These are phyloP conservation scores for Fibroporia radiculosa DNA, from an alignment of 768 basidiomycete species.

Conservation along the genomic window DNA sequence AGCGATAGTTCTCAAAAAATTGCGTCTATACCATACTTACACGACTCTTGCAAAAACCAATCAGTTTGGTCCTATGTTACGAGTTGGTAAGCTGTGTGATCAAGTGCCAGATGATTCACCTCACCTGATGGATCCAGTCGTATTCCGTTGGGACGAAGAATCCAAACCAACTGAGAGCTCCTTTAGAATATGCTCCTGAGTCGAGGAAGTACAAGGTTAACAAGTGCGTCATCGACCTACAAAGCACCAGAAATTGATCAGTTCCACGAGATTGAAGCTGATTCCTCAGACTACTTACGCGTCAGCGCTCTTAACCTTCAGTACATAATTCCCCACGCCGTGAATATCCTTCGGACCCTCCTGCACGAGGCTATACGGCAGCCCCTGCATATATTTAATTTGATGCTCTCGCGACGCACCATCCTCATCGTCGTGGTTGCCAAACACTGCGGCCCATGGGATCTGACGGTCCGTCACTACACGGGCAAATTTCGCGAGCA, in stretches of 20 bases:
- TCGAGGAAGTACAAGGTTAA: constrained; percentile 89
- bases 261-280: background rate
- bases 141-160: constrained; percentile 67
- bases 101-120: constrained; percentile 8
- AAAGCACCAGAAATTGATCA: background rate
- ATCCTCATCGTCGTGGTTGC: constrained; percentile 87
- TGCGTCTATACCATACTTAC: constrained; percentile 23
- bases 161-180: constrained; percentile 52
- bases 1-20: background rate
- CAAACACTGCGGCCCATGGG: constrained; percentile 90
- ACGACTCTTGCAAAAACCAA: constrained; percentile 84
- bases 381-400: constrained; percentile 57
- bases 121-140: constrained; percentile 74
- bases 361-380: constrained; percentile 83
- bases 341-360: constrained; percentile 78
- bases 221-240: constrained; percentile 79
- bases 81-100: background rate
- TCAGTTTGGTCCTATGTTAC: constrained; percentile 67
- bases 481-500: constrained; percentile 81
- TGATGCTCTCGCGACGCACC: constrained; percentile 58
- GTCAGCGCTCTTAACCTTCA: constrained; percentile 81
- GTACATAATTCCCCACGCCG: constrained; percentile 86
- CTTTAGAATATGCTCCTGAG: constrained; percentile 69
- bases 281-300: constrained; percentile 66
- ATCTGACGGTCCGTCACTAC: constrained; percentile 68